Base-by-base conservation (phyloP, 768 basidiomycete genomes). In the Tricholoma flavovirens region DNA sequence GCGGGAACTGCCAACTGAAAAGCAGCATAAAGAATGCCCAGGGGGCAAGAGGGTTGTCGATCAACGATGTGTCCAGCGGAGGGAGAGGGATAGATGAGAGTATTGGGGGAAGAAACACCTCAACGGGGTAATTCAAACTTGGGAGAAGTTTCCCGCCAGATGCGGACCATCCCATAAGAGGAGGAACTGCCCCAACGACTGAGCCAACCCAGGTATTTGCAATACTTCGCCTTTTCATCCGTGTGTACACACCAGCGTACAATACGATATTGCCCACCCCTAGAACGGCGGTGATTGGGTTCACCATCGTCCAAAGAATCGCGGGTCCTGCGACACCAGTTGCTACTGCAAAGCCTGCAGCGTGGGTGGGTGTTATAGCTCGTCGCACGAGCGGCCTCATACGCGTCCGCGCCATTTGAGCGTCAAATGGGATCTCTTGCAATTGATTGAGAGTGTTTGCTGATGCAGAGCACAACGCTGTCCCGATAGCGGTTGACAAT, bases 1-100 rank as follows among this genome's bases (percentile, higher is more conserved):
- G 96, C 33, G 96, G 95, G 73, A 98, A 98, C 67, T 99, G 97
- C 96, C 96, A 99, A 58, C 88, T 89, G 75, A 86, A 99, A 8
- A 97, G 80, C 48, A 98, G 71, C 71, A 87, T 78, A 73, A 90
- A 92, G 2, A 99, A 75, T 2, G 87, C 83, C 56, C 90, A 71
- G 0, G 93, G 87, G 0, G 88, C 83, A 40, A 97, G 80, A 0
- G 93, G 86, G 66, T 91, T 94, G 68, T 95, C 83, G 51, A 87
- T 74, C 49, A 82, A 65, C n/a, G 80, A 67, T 11, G 75, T 33
- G 59, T 83, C 79, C 26, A 78, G 57, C 4, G 72, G 60, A 6
- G 58, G 51, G 10, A 70, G 57, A 38, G 71, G 59, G 21, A 64
- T 54, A 26, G 73, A 64, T 33, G 77, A 68, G 26, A 88, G 70